Evolutionary conservation across 1,139 yeast genomes (phyloP), one percentile per base, ranked within the genome.

Genomic region (Lodderomyces orthopsilosis): DNA sequence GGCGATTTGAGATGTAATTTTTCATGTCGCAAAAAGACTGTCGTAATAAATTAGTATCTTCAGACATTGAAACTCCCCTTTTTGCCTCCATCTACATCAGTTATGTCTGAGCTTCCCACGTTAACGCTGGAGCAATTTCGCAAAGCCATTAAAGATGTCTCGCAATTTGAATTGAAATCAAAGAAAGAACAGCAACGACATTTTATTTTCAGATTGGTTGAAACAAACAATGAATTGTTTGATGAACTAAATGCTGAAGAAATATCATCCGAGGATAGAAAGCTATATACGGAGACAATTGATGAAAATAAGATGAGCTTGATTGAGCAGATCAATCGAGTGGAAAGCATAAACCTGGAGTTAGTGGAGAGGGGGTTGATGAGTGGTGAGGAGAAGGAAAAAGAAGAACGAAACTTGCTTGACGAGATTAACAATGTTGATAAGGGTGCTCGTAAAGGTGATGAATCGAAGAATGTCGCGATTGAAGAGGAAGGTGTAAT

Each of bases 221-320:
- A 62, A 22, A 68, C 76, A 18, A 70, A 70, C 47, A 52, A 46
- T 26, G 54, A 60, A 37, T 55, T 72, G 27, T 36, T 47, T 10
- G 42, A 47, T 10, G 76, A 69, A 45, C 61, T 70, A 22, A 46
- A 45, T 2, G 48, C 10, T 46, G 53, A 34, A 47, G 47, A 22
- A n/a, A 26, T 12, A 17, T 36, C 37, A 10, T 24, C 41, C 4
- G 35, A 60, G 55, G 75, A 69, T 48, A 43, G 54, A 14, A 41
- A 47, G 15, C 50, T 71, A 18, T 71, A 64, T 48, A 38, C 45
- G 14, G 66, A 61, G 10, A 57, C 73, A 3, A 57, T 70, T 6
- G 50, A 49, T 18, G 77, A 72, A 46, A 73, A 73, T 49, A 47
- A 53, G 9, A 51, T 37, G 9, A 73, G 66, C 28, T 58, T 70